Base-by-base conservation (phyloP, 805 yeast species). In the Wickerhamomyces mucosus region DNA sequence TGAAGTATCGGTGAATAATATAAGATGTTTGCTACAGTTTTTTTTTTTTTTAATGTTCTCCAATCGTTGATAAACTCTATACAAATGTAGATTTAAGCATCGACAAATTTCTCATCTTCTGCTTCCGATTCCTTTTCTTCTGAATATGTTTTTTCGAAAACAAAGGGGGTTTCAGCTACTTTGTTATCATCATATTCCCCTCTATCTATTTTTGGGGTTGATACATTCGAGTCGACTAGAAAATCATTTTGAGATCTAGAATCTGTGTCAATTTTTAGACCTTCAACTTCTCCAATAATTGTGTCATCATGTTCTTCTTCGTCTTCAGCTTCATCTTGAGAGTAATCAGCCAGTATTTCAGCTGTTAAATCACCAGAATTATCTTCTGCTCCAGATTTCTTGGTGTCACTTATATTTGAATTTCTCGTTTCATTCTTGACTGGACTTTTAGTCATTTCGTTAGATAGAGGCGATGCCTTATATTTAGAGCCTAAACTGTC, bases 91-190 rank as follows among this genome's bases (percentile, higher is more conserved):
- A 20, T 16, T 29, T 23, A 38, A 9, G 45, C 43, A 26, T 41
- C 45, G n/a, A 41, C 45, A 32, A 39, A 41, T 9, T 40, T 28
- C 11, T 36, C 28, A 10, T 39, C 45, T 17, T 36, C 42, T 21
- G 28, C 37, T n/a, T 28, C 25, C 8, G 34, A 21, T 6, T 32
- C 13, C 28, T 29, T 12, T 15, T 18, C 14, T 16, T 18, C 21
- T 29, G 18, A 22, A 5, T 16, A 11, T 6, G 27, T 28, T 7
- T 13, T 20, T 19, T 8, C 23, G 7, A 22, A 9, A 11, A 16
- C 14, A 6, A 14, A 10, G 7, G n/a, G 13, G 15, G 6, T n/a
- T 26, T 5, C 17, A 15, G 21, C 6, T 16, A 6, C 22, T 12
- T 28, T 15, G 8, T 14, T 13, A 5, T 19, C 24, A 14, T 7